A percentile compares a stretch with the other conserved stretches of the same genome.
These are phyloP conservation scores for Medicago lupulina DNA, from an alignment of 306 rosid genomes.

Conservation along the genomic window DNA sequence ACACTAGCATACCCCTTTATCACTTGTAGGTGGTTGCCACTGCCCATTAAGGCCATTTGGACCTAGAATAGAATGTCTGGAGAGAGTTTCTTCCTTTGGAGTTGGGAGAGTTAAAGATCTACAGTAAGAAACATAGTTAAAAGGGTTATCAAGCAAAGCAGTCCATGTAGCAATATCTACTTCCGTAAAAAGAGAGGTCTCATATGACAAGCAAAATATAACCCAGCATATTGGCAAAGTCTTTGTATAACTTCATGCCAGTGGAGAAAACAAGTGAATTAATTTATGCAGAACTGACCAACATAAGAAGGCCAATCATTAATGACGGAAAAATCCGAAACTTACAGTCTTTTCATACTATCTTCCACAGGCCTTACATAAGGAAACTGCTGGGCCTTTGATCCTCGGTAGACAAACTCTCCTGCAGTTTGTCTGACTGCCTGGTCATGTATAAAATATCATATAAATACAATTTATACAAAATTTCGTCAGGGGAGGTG, in stretches of 20 bases:
- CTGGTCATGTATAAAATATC: conserved; percentile 56
- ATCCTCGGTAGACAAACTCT: conserved; percentile 52
- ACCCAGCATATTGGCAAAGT: not conserved
- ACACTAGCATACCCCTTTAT: conserved; percentile 71
- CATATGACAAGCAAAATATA: conserved; percentile 21
- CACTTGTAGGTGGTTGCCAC: conserved; percentile 76
- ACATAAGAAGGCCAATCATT: conserved; percentile 13
- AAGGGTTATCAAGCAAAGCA: conserved; percentile 26
- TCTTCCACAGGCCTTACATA: conserved; percentile 62
- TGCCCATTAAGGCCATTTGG: conserved; percentile 81
- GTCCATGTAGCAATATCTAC: conserved; percentile 9
- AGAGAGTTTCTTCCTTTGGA: conserved; percentile 84
- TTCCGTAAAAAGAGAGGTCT: conserved; percentile 36
- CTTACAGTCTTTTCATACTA: conserved; percentile 63
- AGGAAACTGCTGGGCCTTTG: conserved; percentile 61
- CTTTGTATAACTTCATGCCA: conserved; percentile 15
- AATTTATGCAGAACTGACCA: conserved; percentile 4
- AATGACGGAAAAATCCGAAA: conserved; percentile 31
- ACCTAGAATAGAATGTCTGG: conserved; percentile 92
- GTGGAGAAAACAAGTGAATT: not conserved
- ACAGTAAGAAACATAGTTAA: conserved; percentile 43
- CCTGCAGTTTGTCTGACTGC: conserved; percentile 57
- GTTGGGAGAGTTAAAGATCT: conserved; percentile 68
- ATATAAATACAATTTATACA: conserved; percentile 11
- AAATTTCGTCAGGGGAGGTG: conserved; percentile 29